phyloP scores from a whole-genome alignment of 768 basidiomycete species.

The Rhodosporidiobolus sp. region DNA sequence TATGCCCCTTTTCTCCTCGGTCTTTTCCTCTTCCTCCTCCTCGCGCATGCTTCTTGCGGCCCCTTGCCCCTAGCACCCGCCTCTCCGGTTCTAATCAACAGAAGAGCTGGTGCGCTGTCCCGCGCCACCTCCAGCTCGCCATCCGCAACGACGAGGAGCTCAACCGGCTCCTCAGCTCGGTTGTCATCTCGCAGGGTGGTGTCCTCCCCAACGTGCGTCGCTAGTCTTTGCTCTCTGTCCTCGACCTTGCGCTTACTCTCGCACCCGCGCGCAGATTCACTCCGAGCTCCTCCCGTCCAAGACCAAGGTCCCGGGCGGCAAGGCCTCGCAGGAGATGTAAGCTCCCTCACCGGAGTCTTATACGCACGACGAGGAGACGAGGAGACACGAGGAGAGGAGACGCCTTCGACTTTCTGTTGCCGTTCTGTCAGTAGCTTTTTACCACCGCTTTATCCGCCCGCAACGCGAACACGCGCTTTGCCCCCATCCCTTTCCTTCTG shows the following conservation, averaged over 20 bases:
- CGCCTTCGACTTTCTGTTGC: slow-evolving; percentile 10
- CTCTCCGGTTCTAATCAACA: slow-evolving; percentile 18
- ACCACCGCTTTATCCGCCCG: neutral
- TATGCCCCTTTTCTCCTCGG: too few relatives aligned
- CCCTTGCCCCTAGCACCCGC: too few relatives aligned
- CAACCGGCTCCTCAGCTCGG: slow-evolving; percentile 50
- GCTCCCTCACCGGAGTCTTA: neutral
- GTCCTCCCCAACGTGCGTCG: slow-evolving; percentile 56
- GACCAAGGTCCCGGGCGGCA: slow-evolving; percentile 26
- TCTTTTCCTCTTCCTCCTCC: slow-evolving; percentile 55
- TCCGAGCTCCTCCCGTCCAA: slow-evolving; percentile 50
- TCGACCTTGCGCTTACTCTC: too few relatives aligned
- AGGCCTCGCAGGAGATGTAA: slow-evolving; percentile 27
- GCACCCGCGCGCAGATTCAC: slow-evolving; percentile 49
- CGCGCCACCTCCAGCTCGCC: slow-evolving; percentile 85
- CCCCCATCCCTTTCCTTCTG: too few relatives aligned
- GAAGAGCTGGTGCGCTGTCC: slow-evolving; percentile 75
- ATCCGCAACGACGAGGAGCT: slow-evolving; percentile 58
- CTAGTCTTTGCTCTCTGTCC: too few relatives aligned
- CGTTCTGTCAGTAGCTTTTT: neutral
- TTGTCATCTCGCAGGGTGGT: slow-evolving; percentile 70
- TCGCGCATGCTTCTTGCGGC: neutral
- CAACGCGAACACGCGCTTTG: neutral
- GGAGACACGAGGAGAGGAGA: too few relatives aligned
- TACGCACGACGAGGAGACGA: too few relatives aligned